Evolutionary conservation across 2,329 filamentous ascomycete genomes (phyloP).

Genomic region (Penicillium sp.): DNA sequence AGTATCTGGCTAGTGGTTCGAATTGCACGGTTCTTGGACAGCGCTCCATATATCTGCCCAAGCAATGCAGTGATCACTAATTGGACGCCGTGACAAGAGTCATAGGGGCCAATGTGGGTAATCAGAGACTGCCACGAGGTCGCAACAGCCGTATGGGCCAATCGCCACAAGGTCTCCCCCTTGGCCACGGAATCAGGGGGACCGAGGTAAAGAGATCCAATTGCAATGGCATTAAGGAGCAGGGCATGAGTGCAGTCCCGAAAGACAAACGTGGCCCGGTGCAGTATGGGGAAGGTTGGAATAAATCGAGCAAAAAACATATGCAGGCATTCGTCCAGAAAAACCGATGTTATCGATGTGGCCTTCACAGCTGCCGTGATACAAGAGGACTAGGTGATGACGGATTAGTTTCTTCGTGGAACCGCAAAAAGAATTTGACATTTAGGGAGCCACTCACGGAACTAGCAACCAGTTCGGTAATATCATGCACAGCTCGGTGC

Average conservation of each 20-base stretch:
- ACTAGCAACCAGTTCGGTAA: slow-evolving; percentile 41
- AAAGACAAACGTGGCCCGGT: slow-evolving; percentile 42
- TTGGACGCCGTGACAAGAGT: slow-evolving; percentile 41
- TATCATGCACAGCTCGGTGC: slow-evolving; percentile 41
- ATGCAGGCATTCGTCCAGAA: slow-evolving; percentile 43
- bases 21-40: slow-evolving; percentile 41
- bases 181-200: slow-evolving; percentile 41
- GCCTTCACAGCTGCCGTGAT: slow-evolving; percentile 42
- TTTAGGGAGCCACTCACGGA: slow-evolving; percentile 26
- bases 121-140: slow-evolving; percentile 45
- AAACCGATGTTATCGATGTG: slow-evolving; percentile 41
- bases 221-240: slow-evolving; percentile 42
- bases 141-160: slow-evolving; percentile 42
- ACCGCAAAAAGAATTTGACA: no score
- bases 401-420: no score
- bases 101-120: slow-evolving; percentile 39
- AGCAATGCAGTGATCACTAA: slow-evolving; percentile 40
- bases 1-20: slow-evolving; percentile 43
- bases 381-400: slow-evolving; percentile 32
- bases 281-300: slow-evolving; percentile 43
- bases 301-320: slow-evolving; percentile 46
- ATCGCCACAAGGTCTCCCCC: slow-evolving; percentile 41
- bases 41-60: slow-evolving; percentile 40
- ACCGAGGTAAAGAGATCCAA: slow-evolving; percentile 43
- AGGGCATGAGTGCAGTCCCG: slow-evolving; percentile 41